phyloP scores from a whole-genome alignment of 352 stramenopile genomes.

The Pythium sp. region DNA sequence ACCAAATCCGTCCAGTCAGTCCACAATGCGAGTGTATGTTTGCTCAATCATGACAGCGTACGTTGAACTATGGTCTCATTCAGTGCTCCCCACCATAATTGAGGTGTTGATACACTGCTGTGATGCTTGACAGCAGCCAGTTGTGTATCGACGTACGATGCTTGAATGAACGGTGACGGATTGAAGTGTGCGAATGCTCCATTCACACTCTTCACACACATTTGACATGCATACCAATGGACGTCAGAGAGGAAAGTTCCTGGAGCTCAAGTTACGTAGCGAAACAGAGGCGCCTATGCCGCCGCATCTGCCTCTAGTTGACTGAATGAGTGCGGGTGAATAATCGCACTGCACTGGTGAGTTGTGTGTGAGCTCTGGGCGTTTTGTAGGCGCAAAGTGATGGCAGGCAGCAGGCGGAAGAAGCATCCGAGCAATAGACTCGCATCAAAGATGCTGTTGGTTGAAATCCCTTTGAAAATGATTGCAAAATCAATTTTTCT shows the following conservation, averaged over 20 bases:
- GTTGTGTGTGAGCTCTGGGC: neutral
- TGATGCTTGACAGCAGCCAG: no score
- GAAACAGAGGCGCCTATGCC: neutral
- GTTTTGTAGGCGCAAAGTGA: neutral
- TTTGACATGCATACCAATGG: neutral
- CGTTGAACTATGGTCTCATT: neutral
- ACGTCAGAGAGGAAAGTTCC: neutral
- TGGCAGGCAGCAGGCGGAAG: neutral
- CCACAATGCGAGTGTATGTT: neutral
- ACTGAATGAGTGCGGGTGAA: neutral
- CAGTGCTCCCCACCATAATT: neutral
- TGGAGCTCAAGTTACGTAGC: conserved; percentile 2
- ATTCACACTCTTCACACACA: neutral
- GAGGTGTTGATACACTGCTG: no score
- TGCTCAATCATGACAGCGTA: neutral
- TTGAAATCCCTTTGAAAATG: neutral
- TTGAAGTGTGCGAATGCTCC: no score
- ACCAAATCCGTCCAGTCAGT: neutral
- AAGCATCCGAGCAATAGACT: neutral
- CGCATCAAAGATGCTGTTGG: neutral
- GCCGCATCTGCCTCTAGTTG: neutral
- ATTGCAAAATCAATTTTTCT: neutral
- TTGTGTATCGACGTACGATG: no score
- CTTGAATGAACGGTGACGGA: neutral
- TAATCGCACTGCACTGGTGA: neutral